Base-by-base conservation (phyloP, 1,284 basidiomycete genomes). In the Trichosporon sp. region DNA sequence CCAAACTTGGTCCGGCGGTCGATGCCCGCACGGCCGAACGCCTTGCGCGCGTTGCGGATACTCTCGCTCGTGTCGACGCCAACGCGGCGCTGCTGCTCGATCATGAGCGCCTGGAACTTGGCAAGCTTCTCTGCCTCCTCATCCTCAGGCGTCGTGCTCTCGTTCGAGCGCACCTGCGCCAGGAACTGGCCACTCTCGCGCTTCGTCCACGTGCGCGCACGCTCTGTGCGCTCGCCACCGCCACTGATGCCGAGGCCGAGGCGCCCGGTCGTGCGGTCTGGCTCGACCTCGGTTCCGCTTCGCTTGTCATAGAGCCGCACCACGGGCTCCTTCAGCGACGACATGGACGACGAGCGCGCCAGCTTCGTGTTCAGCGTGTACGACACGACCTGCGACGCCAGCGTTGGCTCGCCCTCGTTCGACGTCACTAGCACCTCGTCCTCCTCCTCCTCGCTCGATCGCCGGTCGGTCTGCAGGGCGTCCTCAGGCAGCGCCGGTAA, bases 51-150 rank as follows among this genome's bases (percentile, higher is more conserved):
- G 27, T 54, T 25, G 63, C 63, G 29, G 66, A 71, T n/a, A 32
- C 72, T 68, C 58, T 73, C 73, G 13, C 69, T 72, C 49, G 65
- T 62, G 37, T 65, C 61, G 11, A 68, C 52, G 0, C 71, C 74
- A 59, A 73, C 72, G 29, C 69, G 70, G 32, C 65, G 65, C 56
- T 71, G 70, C 63, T 76, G 76, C 62, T 78, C 71, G 14, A 70
- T 65, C 56, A 75, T 67, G 9, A 77, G 70, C 6, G 69, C 70
- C 62, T 76, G 74, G 66, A 78, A 75, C 60, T 71, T 70, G n/a
- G 68, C 69, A 56, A 72, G 72, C 10, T 66, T 65, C 58, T 74
- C 72, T 9, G 67, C 65, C 54, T 74, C 73, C 54, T 70, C 68
- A 13, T 54, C 56, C 58, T 44, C 57, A 7, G 29, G 5, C n/a